Base-by-base conservation (phyloP, 2,329 filamentous ascomycete genomes). In the Verticillium zaregamsianum region DNA sequence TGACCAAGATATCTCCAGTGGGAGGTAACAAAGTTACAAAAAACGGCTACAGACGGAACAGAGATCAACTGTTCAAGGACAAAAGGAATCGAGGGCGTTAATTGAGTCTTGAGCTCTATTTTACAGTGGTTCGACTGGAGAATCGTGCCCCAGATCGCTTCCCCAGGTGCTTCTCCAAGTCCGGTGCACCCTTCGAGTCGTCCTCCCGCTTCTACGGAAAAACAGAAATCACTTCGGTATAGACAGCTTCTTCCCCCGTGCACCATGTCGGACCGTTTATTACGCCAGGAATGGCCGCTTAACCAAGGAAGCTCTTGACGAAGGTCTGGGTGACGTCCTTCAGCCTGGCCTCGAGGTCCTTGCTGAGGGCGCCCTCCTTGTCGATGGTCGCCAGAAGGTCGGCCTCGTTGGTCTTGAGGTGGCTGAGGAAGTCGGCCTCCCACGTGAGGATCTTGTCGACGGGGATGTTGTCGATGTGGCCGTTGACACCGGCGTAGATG, bases 401-500 rank as follows among this genome's bases (percentile, higher is more conserved):
- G 58, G 86, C 74, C 87, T 97, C 91, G 85, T 94, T 96, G 79
- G 86, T 90, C 86, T 89, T 93, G 76, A 99, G 85, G 86, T 97
- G 91, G 70, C 90, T 82, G 66, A 97, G 85, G 90, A 96, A 96
- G 82, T 98, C 94, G 74, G 89, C 71, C 87, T 99, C 95, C 93
- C 94, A 99, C 79, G 87, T 79, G 68, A 95, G 88, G 72, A 99
- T 90, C 90, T 94, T 96, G 87, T 68, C 77, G 76, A 98, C 95
- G 67, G 95, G 95, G 69, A 99, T 86, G 72, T 68, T 76, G 84
- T 99, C 95, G 70, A 99, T 89, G 82, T 86, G 83, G 85, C 95
- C 95, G 83, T 98, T 98, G 84, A 99, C 92, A 96, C 95, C 95
- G 70, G 95, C 94, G 82, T 87, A 99, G 87, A 99, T 98, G 71